phyloP scores from a whole-genome alignment of 139 green algal species.

The Closterium sp. region DNA sequence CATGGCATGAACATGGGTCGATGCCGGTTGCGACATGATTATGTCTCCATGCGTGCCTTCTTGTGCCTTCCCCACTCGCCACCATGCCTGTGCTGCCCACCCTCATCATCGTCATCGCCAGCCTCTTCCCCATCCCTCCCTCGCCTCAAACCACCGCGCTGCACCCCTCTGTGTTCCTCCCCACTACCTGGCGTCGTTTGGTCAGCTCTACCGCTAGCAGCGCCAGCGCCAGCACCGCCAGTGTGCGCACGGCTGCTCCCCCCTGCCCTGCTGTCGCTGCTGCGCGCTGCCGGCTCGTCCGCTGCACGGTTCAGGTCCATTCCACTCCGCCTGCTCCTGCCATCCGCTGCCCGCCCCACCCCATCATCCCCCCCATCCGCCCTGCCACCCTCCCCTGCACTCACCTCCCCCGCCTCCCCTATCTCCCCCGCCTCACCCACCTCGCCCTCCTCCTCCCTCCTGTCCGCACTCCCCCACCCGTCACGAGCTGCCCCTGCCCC shows the following conservation, averaged over 20 bases:
- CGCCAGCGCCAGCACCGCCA: background rate
- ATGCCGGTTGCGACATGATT: no score
- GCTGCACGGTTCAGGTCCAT: background rate
- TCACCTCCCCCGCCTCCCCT: background rate
- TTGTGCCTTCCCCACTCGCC: background rate
- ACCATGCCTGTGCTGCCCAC: background rate
- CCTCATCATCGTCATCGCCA: background rate
- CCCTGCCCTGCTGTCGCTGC: constrained; percentile 23
- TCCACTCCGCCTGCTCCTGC: background rate
- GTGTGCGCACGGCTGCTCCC: background rate
- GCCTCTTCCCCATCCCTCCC: background rate
- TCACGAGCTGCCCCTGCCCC: background rate
- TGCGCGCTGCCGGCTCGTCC: background rate
- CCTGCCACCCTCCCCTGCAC: background rate
- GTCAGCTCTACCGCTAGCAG: background rate
- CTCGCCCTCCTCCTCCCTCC: background rate
- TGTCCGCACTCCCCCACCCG: background rate
- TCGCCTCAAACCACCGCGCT: background rate
- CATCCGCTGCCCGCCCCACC: background rate
- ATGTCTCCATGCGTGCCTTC: background rate
- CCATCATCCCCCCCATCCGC: background rate
- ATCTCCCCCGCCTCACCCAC: constrained; percentile 4
- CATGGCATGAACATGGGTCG: no score
- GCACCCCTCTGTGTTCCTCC: background rate
- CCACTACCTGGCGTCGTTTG: background rate